Conservation (phyloP, 495 filamentous ascomycete genomes). For the Aspergillus olivimuriae region DNA sequence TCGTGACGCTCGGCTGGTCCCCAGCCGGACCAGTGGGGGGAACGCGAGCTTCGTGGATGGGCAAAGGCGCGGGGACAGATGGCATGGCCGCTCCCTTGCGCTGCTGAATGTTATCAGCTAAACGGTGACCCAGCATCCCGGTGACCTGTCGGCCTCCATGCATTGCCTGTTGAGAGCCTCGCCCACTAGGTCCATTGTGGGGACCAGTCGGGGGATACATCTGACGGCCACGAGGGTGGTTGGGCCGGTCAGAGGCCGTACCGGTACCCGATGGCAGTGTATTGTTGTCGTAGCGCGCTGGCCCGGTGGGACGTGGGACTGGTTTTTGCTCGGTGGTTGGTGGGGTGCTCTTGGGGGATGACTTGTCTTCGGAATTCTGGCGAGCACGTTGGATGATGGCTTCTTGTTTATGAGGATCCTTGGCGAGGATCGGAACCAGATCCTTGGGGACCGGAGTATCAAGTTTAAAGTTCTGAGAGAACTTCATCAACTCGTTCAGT, state of each 20-base stretch:
- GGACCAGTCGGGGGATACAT: slow-evolving; percentile 43
- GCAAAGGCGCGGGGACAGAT: slow-evolving; percentile 47
- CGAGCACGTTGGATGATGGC: slow-evolving; percentile 84
- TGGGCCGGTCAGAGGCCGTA: slow-evolving; percentile 39
- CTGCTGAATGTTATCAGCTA: slow-evolving; percentile 50
- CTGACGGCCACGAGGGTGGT: slow-evolving; percentile 36
- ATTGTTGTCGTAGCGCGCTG: slow-evolving; percentile 26
- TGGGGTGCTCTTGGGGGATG: slow-evolving; percentile 31
- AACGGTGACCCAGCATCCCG: slow-evolving; percentile 46
- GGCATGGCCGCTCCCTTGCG: slow-evolving; percentile 43
- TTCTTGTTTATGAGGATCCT: slow-evolving; percentile 86
- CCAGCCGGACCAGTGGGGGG: slow-evolving; percentile 45
- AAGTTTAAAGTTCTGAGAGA: slow-evolving; percentile 89
- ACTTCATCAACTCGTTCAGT: slow-evolving; percentile 89
- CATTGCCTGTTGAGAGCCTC: slow-evolving; percentile 35
- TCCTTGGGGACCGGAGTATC: slow-evolving; percentile 86
- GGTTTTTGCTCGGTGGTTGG: slow-evolving; percentile 32
- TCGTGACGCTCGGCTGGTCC: slow-evolving; percentile 35
- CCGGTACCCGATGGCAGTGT: slow-evolving; percentile 26
- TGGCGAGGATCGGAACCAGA: slow-evolving; percentile 89
- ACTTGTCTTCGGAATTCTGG: slow-evolving; percentile 55
- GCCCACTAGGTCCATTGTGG: slow-evolving; percentile 28
- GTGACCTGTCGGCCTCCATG: slow-evolving; percentile 37
- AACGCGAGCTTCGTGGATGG: slow-evolving; percentile 45
- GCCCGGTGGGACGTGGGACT: slow-evolving; percentile 20